Evolutionary conservation across 2,329 filamentous ascomycete genomes (phyloP).

Genomic region (Neurospora crassa): DNA sequence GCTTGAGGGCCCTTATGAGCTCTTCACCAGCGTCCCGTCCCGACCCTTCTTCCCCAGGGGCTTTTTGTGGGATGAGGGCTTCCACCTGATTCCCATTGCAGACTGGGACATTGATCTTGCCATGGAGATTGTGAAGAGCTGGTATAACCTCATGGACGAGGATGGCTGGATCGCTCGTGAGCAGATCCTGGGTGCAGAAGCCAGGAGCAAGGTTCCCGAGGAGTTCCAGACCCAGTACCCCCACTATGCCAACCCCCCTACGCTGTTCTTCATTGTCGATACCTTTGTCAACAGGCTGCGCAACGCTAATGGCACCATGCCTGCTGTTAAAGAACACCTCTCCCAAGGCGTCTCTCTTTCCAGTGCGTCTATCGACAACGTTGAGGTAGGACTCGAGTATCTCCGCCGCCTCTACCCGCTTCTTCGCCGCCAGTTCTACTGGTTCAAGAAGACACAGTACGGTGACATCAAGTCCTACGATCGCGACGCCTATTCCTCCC

Average conservation of each 20-base stretch:
- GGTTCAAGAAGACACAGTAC: slow-evolving; percentile 87
- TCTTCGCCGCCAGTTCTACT: slow-evolving; percentile 80
- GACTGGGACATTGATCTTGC: slow-evolving; percentile 92
- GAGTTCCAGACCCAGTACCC: slow-evolving; percentile 96
- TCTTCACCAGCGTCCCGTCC: slow-evolving; percentile 87
- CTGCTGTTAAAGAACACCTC: slow-evolving; percentile 33
- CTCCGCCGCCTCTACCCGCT: slow-evolving; percentile 74
- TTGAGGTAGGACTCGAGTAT: slow-evolving; percentile 58
- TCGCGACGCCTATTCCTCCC: slow-evolving; percentile 75
- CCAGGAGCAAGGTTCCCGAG: slow-evolving; percentile 82
- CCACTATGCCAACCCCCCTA: slow-evolving; percentile 94
- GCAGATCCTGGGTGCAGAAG: slow-evolving; percentile 86
- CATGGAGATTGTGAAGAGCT: slow-evolving; percentile 81
- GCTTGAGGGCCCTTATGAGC: slow-evolving; percentile 72
- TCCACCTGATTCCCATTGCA: slow-evolving; percentile 81
- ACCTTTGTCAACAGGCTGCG: slow-evolving; percentile 72
- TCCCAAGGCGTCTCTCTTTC: slow-evolving; percentile 38
- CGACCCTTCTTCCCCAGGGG: slow-evolving; percentile 93
- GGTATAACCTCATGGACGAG: slow-evolving; percentile 93
- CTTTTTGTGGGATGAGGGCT: slow-evolving; percentile 97
- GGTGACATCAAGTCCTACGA: slow-evolving; percentile 91
- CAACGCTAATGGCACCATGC: slow-evolving; percentile 36
- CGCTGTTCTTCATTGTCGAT: slow-evolving; percentile 82
- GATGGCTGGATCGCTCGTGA: slow-evolving; percentile 97
- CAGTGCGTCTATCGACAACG: slow-evolving; percentile 57